These are phyloP conservation scores for Epichloe elymi DNA, from an alignment of 2,329 filamentous ascomycete species.

Conservation along the genomic window DNA sequence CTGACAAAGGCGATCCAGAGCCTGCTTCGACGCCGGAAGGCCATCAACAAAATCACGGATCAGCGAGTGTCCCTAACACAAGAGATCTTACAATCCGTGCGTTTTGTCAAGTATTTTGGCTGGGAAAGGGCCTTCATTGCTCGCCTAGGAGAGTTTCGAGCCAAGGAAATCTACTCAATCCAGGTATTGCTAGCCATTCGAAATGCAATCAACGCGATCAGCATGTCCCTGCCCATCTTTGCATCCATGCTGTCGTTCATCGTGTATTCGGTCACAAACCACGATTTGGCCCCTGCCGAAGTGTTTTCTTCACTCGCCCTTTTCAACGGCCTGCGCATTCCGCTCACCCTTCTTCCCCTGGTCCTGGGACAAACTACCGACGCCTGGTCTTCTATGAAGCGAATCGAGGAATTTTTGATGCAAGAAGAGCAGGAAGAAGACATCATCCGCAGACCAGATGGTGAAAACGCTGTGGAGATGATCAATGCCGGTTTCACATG, in stretches of 20 bases:
- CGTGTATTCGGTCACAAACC: constrained; percentile 55
- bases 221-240: constrained; percentile 80
- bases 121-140: constrained; percentile 84
- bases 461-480: constrained; percentile 59
- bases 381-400: constrained; percentile 69
- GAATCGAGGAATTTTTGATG: constrained; percentile 78
- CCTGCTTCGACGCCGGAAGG: constrained; percentile 60
- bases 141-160: constrained; percentile 60
- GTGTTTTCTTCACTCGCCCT: constrained; percentile 89
- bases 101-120: constrained; percentile 93
- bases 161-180: constrained; percentile 68
- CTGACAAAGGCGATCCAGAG: constrained; percentile 65
- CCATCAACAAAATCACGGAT: constrained; percentile 89
- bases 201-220: constrained; percentile 73
- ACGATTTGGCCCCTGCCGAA: constrained; percentile 57
- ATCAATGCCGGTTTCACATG: constrained; percentile 70
- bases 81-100: constrained; percentile 79
- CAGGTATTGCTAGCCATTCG: constrained; percentile 71
- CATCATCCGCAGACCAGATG: constrained; percentile 39
- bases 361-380: constrained; percentile 85
- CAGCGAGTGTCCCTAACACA: constrained; percentile 83
- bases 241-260: constrained; percentile 94
- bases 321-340: constrained; percentile 84
- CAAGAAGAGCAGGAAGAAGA: constrained; percentile 76
- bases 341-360: constrained; percentile 76